Conservation (phyloP, 148 eudicot species). For the Chenopodium berlandieri region DNA sequence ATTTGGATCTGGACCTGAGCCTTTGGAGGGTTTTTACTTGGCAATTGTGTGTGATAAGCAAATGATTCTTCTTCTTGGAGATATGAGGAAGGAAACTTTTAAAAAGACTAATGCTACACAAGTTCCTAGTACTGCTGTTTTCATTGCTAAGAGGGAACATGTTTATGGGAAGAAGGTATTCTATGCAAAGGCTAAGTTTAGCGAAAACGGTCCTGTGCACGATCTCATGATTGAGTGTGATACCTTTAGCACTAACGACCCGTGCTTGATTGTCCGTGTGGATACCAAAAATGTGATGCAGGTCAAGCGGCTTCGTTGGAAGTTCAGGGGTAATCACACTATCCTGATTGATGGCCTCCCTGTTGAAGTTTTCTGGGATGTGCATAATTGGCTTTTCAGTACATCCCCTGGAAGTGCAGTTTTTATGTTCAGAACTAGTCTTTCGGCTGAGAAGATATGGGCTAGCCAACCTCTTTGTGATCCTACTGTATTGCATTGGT, state of each 20-base stretch:
- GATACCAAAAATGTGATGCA: slow-evolving; percentile 53
- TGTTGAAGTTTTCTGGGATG: slow-evolving; percentile 72
- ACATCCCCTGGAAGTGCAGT: slow-evolving; percentile 54
- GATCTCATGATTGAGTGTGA: slow-evolving; percentile 61
- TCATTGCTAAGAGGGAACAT: slow-evolving; percentile 50
- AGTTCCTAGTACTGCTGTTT: slow-evolving; percentile 34
- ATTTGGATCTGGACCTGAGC: slow-evolving; percentile 62
- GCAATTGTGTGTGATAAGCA: slow-evolving; percentile 49
- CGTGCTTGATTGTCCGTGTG: slow-evolving; percentile 47
- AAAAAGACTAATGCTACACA: slow-evolving; percentile 46
- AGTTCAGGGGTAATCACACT: slow-evolving; percentile 58
- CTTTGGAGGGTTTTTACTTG: slow-evolving; percentile 51
- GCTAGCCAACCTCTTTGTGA: slow-evolving; percentile 41
- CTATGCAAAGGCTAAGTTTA: slow-evolving; percentile 43
- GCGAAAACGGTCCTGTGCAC: slow-evolving; percentile 41
- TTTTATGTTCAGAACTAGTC: slow-evolving; percentile 56
- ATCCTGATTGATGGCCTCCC: slow-evolving; percentile 53
- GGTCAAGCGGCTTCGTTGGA: slow-evolving; percentile 55
- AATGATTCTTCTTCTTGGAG: slow-evolving; percentile 55
- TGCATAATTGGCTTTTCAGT: slow-evolving; percentile 57
- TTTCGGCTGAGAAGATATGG: slow-evolving; percentile 56
- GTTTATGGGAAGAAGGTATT: slow-evolving; percentile 55
- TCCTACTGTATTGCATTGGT: slow-evolving; percentile 38
- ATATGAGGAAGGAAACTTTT: slow-evolving; percentile 58
- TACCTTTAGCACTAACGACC: slow-evolving; percentile 40